phyloP scores from a whole-genome alignment of 2,329 filamentous ascomycete species.

The Didymella arachidicola region DNA sequence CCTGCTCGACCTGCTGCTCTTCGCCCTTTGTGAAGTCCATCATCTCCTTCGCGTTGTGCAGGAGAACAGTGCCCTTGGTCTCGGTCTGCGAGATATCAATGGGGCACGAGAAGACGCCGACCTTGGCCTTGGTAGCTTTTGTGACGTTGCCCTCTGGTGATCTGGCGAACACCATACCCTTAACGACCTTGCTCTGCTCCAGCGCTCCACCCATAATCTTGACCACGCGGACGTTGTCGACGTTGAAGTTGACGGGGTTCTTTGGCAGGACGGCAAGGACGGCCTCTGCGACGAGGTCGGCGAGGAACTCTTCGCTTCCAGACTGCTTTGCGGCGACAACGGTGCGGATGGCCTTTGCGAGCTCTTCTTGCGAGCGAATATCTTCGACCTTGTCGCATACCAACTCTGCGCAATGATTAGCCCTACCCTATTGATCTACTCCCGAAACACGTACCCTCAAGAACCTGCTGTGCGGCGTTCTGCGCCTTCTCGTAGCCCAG shows the following conservation, averaged over 20 bases:
- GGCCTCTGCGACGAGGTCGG: conserved; percentile 83
- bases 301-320: conserved; percentile 88
- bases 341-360: conserved; percentile 93
- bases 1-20: conserved; percentile 86
- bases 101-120: conserved; percentile 94
- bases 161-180: conserved; percentile 97
- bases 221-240: conserved; percentile 97
- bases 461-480: conserved; percentile 80
- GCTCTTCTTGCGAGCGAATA: conserved; percentile 78
- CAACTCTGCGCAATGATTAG: conserved; percentile 65
- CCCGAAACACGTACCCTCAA: conserved; percentile 67
- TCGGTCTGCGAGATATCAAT: conserved; percentile 97
- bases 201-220: conserved; percentile 99
- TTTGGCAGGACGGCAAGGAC: conserved; percentile 90
- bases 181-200: conserved; percentile 92
- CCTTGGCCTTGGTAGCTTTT: conserved; percentile 91
- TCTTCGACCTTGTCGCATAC: conserved; percentile 90
- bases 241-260: conserved; percentile 95
- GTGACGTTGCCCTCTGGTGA: conserved; percentile 91
- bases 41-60: conserved; percentile 99
- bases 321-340: conserved; percentile 97
- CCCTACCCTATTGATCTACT: background rate
- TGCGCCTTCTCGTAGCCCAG: conserved; percentile 95
- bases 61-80: conserved; percentile 95
- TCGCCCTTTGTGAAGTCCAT: conserved; percentile 98